These are phyloP conservation scores for Aspergillus olivimuriae DNA, from an alignment of 495 filamentous ascomycete species.

Conservation along the genomic window DNA sequence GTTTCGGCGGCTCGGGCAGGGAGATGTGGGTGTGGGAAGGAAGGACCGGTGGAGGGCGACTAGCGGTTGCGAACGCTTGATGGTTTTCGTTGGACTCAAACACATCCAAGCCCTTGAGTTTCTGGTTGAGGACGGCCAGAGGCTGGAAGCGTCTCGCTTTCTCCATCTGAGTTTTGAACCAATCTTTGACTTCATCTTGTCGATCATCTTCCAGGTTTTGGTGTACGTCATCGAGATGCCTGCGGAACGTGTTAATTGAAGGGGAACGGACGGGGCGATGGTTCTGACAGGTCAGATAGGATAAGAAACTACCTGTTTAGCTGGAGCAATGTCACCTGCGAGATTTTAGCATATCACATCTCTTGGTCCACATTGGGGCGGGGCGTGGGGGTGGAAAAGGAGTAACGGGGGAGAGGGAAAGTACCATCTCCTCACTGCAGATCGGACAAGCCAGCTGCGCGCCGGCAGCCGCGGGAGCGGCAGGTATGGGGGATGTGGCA, in stretches of 20 bases:
- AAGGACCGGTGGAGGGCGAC: constrained; percentile 22
- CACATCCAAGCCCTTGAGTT: constrained; percentile 92
- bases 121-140: constrained; percentile 85
- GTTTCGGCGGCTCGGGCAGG: constrained; percentile 31
- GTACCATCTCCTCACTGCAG: constrained; percentile 93
- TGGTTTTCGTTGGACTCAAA: constrained; percentile 87
- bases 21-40: constrained; percentile 25
- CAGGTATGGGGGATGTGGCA: constrained; percentile 40
- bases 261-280: not conserved
- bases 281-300: too few species aligned
- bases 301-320: constrained; percentile 67
- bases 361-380: not conserved
- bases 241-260: constrained; percentile 25
- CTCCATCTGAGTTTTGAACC: constrained; percentile 94
- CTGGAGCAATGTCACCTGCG: constrained; percentile 83
- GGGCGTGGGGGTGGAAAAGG: not conserved
- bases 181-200: constrained; percentile 96
- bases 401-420: too few species aligned
- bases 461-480: constrained; percentile 48
- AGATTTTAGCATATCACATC: constrained; percentile 10
- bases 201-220: constrained; percentile 87
- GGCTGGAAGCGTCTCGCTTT: constrained; percentile 96
- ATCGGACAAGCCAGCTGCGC: constrained; percentile 83
- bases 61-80: constrained; percentile 23
- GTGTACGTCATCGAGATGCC: constrained; percentile 91